Base-by-base conservation (phyloP, 441 rosid species). In the Capsella rubella region DNA sequence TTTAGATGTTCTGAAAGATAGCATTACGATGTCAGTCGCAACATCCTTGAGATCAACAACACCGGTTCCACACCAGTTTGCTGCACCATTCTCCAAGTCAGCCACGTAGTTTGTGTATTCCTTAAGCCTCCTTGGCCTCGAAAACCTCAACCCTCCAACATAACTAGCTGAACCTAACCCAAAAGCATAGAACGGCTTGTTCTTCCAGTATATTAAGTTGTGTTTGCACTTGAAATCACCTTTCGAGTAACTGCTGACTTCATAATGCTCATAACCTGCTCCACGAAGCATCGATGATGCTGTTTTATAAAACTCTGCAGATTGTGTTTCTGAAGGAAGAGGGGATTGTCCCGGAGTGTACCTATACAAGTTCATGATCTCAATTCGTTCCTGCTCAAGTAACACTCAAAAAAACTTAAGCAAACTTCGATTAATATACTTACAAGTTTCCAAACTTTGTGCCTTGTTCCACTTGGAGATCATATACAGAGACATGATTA, bases 111-210 rank as follows among this genome's bases (percentile, higher is more conserved):
- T 75, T 49, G 71, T 43, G 82, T 90, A 95, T 65, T 85, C 95
- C 74, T 80, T 87, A 86, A 92, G 84, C 84, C 66, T 90, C 77
- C 81, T 92, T 1, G 98, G 97, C 81, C 98, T 85, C 18, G 99
- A 92, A 74, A 95, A 92, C 83, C 99, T 88, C 68, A 83, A n/a
- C 64, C 99, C 98, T 76, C 84, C 78, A 31, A 89, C 81, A 73
- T 81, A 87, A 81, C 99, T 95, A 25, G 98, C 96, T 66, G 99
- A 89, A 64, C 99, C 99, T 31, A 92, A 89, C 49, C 99, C 99
- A 15, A 92, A 92, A 29, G 79, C 97, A 61, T 92, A 95, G 80
- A 92, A 95, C 4, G 98, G 91, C 40, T 79, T 74, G 84, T 86
- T 90, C 86, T 85, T 83, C 98, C 97, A 92, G 91, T 95, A 95